Conservation (phyloP, 768 basidiomycete species). For the Suillus luteus region DNA sequence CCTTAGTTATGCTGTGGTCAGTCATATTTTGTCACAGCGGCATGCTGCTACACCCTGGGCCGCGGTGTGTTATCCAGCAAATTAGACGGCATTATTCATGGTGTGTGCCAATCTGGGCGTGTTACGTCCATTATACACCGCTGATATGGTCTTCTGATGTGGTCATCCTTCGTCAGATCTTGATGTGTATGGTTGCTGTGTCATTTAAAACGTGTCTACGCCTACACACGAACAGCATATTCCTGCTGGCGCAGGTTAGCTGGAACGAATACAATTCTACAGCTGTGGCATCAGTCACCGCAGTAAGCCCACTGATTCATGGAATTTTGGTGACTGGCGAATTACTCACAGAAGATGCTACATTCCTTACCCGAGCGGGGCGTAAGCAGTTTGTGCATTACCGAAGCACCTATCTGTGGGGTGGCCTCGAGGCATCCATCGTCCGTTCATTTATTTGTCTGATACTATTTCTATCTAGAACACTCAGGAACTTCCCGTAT, state of each 20-base stretch:
- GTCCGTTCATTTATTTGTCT: neutral
- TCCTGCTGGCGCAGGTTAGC: neutral
- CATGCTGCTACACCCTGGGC: neutral
- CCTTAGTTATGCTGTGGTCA: conserved; percentile 3
- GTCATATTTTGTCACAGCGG: neutral
- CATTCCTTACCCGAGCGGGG: neutral
- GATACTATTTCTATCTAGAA: conserved; percentile 1
- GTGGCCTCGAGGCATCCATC: conserved; percentile 7
- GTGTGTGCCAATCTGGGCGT: neutral
- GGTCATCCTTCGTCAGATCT: conserved; percentile 2
- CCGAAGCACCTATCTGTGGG: conserved; percentile 1
- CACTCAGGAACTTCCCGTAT: neutral
- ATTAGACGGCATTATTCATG: conserved; percentile 1
- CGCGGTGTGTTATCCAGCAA: neutral
- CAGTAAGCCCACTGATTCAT: neutral
- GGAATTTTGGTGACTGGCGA: neutral
- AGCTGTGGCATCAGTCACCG: neutral
- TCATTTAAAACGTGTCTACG: neutral
- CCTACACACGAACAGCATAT: neutral
- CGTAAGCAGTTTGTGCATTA: neutral
- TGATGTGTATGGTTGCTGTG: neutral
- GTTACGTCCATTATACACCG: conserved; percentile 2
- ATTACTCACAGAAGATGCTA: neutral
- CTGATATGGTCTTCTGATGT: neutral
- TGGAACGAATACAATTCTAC: neutral